A percentile compares a stretch with the other conserved stretches of the same genome.
Conservation (phyloP, 768 basidiomycete species). For the Rhodocollybia butyracea region DNA sequence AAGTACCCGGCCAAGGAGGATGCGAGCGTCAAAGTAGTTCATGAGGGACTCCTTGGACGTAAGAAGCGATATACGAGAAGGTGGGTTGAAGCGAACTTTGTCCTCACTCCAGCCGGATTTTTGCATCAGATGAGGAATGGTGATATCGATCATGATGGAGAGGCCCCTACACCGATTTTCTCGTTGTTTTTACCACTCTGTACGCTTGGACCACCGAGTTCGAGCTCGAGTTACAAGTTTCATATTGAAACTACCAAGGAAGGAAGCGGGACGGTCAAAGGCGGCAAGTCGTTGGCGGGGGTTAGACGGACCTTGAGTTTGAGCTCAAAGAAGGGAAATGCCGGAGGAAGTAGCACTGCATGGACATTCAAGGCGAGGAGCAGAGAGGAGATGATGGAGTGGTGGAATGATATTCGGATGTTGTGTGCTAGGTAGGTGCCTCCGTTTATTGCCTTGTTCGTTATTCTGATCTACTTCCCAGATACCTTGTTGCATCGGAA, state of each 20-base stretch:
- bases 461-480: neutral
- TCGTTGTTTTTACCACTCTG: slow-evolving; percentile 91
- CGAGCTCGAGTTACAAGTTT: slow-evolving; percentile 85
- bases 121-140: slow-evolving; percentile 80
- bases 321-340: slow-evolving; percentile 5
- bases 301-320: slow-evolving; percentile 25
- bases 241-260: slow-evolving; percentile 93
- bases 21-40: slow-evolving; percentile 78
- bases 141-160: slow-evolving; percentile 59
- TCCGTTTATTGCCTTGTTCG: slow-evolving; percentile 50
- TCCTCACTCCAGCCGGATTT: slow-evolving; percentile 95
- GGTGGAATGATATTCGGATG: slow-evolving; percentile 99
- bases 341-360: slow-evolving; percentile 43
- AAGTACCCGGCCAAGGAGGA: slow-evolving; percentile 91
- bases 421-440: slow-evolving; percentile 92
- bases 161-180: slow-evolving; percentile 68
- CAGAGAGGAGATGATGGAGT: slow-evolving; percentile 99
- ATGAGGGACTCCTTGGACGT: slow-evolving; percentile 87
- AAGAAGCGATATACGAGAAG: slow-evolving; percentile 92
- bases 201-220: slow-evolving; percentile 89
- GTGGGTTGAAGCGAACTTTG: slow-evolving; percentile 84
- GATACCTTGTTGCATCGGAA: slow-evolving; percentile 93
- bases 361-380: slow-evolving; percentile 90
- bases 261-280: slow-evolving; percentile 64
- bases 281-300: slow-evolving; percentile 33